Percentiles rank a stretch among this genome's conserved stretches.
phyloP scores from a whole-genome alignment of 2,329 filamentous ascomycete genomes.

The Alternaria sp. region DNA sequence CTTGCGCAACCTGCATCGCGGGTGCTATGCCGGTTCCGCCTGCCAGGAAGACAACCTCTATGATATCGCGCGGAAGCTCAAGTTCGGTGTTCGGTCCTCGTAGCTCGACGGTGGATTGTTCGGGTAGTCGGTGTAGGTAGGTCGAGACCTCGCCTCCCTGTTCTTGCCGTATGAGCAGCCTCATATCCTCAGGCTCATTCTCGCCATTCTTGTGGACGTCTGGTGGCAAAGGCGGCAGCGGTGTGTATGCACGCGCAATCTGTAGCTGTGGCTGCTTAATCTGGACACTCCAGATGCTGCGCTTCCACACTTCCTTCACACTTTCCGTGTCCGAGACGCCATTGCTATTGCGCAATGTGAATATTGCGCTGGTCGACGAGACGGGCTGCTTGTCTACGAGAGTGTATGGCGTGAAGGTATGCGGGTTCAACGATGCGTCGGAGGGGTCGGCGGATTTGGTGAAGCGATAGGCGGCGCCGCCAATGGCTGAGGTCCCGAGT shows the following conservation, averaged over 20 bases:
- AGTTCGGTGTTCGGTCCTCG: conserved; percentile 81
- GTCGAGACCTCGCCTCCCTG: conserved; percentile 82
- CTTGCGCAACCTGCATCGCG: conserved; percentile 78
- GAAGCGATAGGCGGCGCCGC: conserved; percentile 45
- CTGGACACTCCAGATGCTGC: conserved; percentile 85
- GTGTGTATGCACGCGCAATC: conserved; percentile 90
- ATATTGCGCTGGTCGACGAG: conserved; percentile 71
- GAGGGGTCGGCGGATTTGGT: conserved; percentile 25
- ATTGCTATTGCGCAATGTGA: conserved; percentile 63
- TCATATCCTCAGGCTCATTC: conserved; percentile 55
- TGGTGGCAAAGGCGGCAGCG: conserved; percentile 68
- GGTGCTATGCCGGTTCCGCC: conserved; percentile 93
- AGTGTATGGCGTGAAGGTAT: conserved; percentile 70
- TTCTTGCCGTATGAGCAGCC: conserved; percentile 81
- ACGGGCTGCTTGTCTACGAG: conserved; percentile 67
- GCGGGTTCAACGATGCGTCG: conserved; percentile 59
- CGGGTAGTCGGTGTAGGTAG: conserved; percentile 72
- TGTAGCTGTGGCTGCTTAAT: conserved; percentile 94
- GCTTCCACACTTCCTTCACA: conserved; percentile 56
- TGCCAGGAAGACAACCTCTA: conserved; percentile 79
- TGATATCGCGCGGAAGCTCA: conserved; percentile 59
- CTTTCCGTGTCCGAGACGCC: conserved; percentile 37
- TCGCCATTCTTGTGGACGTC: conserved; percentile 20
- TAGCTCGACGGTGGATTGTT: conserved; percentile 72
- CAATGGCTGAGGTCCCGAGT: conserved; percentile 42